Conservation (phyloP, 2,329 filamentous ascomycete species). For the Monosporascus sp. region DNA sequence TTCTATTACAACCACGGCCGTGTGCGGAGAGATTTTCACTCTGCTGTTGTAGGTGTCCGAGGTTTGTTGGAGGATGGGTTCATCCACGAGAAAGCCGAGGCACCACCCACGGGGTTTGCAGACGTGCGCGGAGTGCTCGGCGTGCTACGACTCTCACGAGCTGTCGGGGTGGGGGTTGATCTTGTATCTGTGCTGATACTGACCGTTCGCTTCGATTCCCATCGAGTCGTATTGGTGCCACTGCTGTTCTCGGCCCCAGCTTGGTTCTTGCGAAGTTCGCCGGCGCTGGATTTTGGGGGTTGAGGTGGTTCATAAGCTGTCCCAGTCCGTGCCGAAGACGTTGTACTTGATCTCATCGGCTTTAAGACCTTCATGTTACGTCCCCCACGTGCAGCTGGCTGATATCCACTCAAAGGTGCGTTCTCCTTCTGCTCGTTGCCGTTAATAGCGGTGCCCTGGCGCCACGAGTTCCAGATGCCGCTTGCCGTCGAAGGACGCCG, state of each 20-base stretch:
- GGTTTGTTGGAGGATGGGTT: constrained; percentile 45
- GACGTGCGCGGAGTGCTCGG: constrained; percentile 45
- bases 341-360: constrained; percentile 59
- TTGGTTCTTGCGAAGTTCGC: constrained; percentile 50
- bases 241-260: constrained; percentile 25
- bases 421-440: constrained; percentile 50
- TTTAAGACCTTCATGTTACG: constrained; percentile 89
- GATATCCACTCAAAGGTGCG: constrained; percentile 58
- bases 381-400: constrained; percentile 55
- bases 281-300: constrained; percentile 36
- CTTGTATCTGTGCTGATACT: constrained; percentile 24
- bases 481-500: constrained; percentile 33
- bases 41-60: constrained; percentile 32
- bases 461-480: constrained; percentile 68
- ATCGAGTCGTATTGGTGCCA: constrained; percentile 32
- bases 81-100: constrained; percentile 91
- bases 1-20: too few relatives aligned
- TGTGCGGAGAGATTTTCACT: constrained; percentile 14
- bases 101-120: constrained; percentile 83
- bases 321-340: constrained; percentile 45
- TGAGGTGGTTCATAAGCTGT: constrained; percentile 47
- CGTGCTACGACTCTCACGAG: constrained; percentile 30
- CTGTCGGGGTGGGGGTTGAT: constrained; percentile 29
- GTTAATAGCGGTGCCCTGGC: constrained; percentile 45
- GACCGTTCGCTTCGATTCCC: constrained; percentile 49